phyloP scores from a whole-genome alignment of 306 rosid species.

The Casuarina equisetifolia region DNA sequence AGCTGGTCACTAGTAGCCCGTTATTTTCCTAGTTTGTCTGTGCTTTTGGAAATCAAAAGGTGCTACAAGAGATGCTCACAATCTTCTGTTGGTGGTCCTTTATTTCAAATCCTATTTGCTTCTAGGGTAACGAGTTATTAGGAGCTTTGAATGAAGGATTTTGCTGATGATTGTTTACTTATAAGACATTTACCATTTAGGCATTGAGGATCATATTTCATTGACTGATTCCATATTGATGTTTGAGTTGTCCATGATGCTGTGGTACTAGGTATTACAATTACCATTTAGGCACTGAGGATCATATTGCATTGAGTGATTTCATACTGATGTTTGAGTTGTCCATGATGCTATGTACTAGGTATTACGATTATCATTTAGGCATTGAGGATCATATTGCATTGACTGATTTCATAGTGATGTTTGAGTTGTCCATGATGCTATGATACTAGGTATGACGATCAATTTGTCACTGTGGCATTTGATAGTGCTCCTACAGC shows the following conservation, averaged over 20 bases:
- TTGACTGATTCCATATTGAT: slow-evolving; percentile 5
- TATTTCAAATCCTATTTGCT: background rate
- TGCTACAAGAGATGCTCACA: background rate
- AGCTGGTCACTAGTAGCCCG: background rate
- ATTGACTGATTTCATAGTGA: slow-evolving; percentile 7
- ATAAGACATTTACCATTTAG: background rate
- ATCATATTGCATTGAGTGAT: too few relatives aligned
- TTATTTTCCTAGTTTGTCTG: background rate
- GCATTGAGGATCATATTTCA: slow-evolving; percentile 6
- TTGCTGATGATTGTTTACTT: background rate
- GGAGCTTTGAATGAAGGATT: background rate
- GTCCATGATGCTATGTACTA: background rate
- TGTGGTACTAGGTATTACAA: slow-evolving; percentile 60
- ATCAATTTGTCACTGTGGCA: slow-evolving; percentile 72
- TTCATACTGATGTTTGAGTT: too few relatives aligned
- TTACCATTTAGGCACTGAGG: slow-evolving; percentile 55
- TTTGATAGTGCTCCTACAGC: slow-evolving; percentile 95
- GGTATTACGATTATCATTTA: too few relatives aligned
- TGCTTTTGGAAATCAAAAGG: background rate
- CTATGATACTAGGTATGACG: slow-evolving; percentile 57
- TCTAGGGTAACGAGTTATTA: background rate
- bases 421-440: slow-evolving; percentile 20
- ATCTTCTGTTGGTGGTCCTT: background rate
- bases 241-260: slow-evolving; percentile 21
- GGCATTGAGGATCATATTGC: slow-evolving; percentile 5